phyloP scores from a whole-genome alignment of 2,329 filamentous ascomycete species.

The Sporothrix protearum region DNA sequence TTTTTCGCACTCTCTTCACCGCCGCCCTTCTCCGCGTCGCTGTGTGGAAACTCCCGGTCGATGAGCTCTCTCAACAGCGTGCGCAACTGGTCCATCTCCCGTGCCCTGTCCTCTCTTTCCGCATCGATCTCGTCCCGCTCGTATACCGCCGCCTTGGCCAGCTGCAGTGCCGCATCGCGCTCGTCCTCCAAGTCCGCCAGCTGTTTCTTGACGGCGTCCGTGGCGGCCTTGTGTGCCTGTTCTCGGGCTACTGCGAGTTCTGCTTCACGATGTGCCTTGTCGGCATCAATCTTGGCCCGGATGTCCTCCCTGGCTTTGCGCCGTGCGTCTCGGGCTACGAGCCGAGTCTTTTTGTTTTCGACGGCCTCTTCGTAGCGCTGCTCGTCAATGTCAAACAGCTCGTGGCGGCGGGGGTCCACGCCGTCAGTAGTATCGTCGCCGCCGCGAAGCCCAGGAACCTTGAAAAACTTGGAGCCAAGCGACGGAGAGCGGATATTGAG shows the following conservation, averaged over 20 bases:
- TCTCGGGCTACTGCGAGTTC: not conserved
- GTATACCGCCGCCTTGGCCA: not conserved
- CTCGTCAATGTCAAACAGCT: not conserved
- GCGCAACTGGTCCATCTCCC: not conserved
- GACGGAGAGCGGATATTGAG: not conserved
- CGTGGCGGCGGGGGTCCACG: not conserved
- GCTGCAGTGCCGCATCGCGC: slow-evolving; percentile 4
- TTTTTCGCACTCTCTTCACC: not conserved
- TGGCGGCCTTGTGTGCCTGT: not conserved
- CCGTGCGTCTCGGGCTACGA: not conserved
- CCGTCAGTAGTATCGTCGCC: too few relatives aligned
- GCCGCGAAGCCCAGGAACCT: too few relatives aligned
- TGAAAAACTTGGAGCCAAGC: not conserved
- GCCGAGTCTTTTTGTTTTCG: not conserved
- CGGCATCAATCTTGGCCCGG: not conserved
- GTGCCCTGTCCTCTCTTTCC: not conserved
- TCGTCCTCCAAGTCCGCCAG: slow-evolving; percentile 2
- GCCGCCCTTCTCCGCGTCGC: not conserved
- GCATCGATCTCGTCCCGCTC: slow-evolving; percentile 13
- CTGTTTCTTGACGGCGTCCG: not conserved
- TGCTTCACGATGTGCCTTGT: not conserved
- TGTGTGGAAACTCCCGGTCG: not conserved
- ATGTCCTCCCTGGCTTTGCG: not conserved
- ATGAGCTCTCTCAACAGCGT: not conserved
- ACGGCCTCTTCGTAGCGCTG: not conserved